Percentiles rank a stretch among this genome's conserved stretches.
phyloP scores from a whole-genome alignment of 805 yeast species.

The Ogataea paradorogensis region DNA sequence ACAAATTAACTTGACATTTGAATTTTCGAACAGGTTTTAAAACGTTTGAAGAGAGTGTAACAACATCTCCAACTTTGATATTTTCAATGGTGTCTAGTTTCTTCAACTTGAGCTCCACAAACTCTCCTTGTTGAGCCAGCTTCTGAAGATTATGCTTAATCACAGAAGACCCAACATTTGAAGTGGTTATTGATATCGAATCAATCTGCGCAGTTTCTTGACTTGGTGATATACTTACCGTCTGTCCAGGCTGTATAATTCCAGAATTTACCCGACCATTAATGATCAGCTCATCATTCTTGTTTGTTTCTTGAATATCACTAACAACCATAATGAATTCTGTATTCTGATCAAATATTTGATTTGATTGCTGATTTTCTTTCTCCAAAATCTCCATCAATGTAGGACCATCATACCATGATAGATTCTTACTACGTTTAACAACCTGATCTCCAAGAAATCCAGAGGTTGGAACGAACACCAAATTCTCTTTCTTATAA shows the following conservation, averaged over 20 bases:
- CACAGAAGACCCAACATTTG: conserved; percentile 25
- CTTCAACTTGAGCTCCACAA: conserved; percentile 44
- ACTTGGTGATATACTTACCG: conserved; percentile 55
- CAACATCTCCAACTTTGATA: conserved; percentile 66
- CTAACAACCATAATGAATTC: conserved; percentile 59
- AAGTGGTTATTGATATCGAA: conserved; percentile 24
- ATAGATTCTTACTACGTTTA: conserved; percentile 33
- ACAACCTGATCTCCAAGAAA: conserved; percentile 65
- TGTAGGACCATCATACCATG: conserved; percentile 45
- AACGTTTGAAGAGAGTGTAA: conserved; percentile 32
- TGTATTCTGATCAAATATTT: conserved; percentile 24
- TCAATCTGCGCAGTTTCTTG: conserved; percentile 44
- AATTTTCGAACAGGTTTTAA: conserved; percentile 48
- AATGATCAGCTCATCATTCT: conserved; percentile 48
- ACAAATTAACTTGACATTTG: conserved; percentile 57
- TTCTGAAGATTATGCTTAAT: conserved; percentile 22
- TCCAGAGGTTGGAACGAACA: conserved; percentile 69
- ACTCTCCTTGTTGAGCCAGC: conserved; percentile 54
- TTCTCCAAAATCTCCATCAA: conserved; percentile 41
- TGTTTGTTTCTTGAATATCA: conserved; percentile 53
- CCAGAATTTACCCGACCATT: conserved; percentile 72
- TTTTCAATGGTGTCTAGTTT: conserved; percentile 37
- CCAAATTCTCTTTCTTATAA: conserved; percentile 38
- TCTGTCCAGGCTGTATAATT: conserved; percentile 65
- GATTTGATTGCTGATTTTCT: conserved; percentile 25